A percentile compares a stretch with the other conserved stretches of the same genome.
These are phyloP conservation scores for Pythium monospermum DNA, from an alignment of 352 stramenopile genomes.

Conservation along the genomic window DNA sequence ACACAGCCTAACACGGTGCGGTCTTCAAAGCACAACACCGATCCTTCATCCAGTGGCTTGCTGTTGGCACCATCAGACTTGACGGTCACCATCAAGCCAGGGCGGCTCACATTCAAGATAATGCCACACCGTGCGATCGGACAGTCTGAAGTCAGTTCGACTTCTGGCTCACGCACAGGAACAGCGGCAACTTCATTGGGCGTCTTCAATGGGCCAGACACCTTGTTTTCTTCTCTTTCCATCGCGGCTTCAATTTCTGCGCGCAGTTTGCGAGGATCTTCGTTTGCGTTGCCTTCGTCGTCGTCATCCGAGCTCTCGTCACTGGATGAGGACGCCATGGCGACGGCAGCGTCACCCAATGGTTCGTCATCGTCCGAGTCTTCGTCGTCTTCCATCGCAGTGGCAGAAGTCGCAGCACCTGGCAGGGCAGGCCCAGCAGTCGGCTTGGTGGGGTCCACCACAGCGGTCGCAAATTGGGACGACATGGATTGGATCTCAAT, in stretches of 20 bases:
- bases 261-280: conserved; percentile 40
- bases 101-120: conserved; percentile 58
- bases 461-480: conserved; percentile 20
- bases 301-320: conserved; percentile 29
- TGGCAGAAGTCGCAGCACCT: background rate
- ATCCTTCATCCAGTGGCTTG: conserved; percentile 75
- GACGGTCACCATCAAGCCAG: conserved; percentile 73
- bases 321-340: background rate
- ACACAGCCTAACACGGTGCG: conserved; percentile 74
- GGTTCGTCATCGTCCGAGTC: conserved; percentile 15
- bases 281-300: conserved; percentile 9
- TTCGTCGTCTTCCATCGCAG: conserved; percentile 9
- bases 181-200: conserved; percentile 48
- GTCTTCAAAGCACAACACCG: conserved; percentile 74
- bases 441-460: conserved; percentile 20
- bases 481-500: conserved; percentile 32
- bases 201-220: conserved; percentile 43
- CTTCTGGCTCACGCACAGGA: conserved; percentile 57
- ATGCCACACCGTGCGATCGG: conserved; percentile 64
- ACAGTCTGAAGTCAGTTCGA: conserved; percentile 66
- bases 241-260: conserved; percentile 75
- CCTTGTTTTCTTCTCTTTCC: conserved; percentile 63
- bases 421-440: conserved; percentile 1
- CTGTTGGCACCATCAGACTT: conserved; percentile 54
- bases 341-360: background rate